Percentiles rank a stretch among this genome's conserved stretches.
Conservation (phyloP, 257 asterid genomes). For the Rhazya stricta region DNA sequence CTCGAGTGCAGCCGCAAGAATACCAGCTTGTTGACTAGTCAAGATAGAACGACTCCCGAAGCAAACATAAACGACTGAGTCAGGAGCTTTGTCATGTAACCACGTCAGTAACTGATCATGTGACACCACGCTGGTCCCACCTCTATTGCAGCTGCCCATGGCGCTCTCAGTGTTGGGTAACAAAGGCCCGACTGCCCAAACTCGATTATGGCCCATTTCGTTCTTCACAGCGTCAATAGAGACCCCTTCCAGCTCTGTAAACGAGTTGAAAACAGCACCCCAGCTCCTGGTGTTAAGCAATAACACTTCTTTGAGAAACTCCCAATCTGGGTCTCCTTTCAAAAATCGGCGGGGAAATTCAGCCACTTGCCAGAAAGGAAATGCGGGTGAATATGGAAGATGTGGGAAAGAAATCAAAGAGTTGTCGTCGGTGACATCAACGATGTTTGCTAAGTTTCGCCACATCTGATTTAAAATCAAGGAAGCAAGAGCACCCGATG, state of each 20-base stretch:
- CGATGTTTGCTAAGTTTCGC: constrained; percentile 6
- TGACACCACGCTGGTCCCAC: constrained; percentile 22
- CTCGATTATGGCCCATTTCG: constrained; percentile 26
- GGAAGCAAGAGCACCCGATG: constrained; percentile 18
- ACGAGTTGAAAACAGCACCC: constrained; percentile 25
- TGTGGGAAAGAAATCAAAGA: constrained; percentile 7
- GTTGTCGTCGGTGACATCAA: background rate
- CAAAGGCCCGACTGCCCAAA: constrained; percentile 28
- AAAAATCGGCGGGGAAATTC: background rate
- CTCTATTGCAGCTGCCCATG: constrained; percentile 10
- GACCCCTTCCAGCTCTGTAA: constrained; percentile 12
- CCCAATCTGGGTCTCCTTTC: constrained; percentile 22
- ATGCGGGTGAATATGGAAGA: constrained; percentile 18
- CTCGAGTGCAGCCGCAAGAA: constrained; percentile 17
- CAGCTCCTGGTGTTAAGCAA: constrained; percentile 14
- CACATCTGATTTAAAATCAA: background rate
- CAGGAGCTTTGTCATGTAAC: constrained; percentile 18
- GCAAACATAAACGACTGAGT: constrained; percentile 23
- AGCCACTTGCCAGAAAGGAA: constrained; percentile 16
- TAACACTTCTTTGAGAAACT: constrained; percentile 5
- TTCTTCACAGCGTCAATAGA: constrained; percentile 11
- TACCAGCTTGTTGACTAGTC: constrained; percentile 2
- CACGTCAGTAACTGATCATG: constrained; percentile 17
- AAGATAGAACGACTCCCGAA: constrained; percentile 20
- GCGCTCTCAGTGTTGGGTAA: constrained; percentile 7